Percentiles rank a stretch among this genome's conserved stretches.
Evolutionary conservation across 2,329 filamentous ascomycete species (phyloP).

Genomic region (Pseudocercospora fijiensis): DNA sequence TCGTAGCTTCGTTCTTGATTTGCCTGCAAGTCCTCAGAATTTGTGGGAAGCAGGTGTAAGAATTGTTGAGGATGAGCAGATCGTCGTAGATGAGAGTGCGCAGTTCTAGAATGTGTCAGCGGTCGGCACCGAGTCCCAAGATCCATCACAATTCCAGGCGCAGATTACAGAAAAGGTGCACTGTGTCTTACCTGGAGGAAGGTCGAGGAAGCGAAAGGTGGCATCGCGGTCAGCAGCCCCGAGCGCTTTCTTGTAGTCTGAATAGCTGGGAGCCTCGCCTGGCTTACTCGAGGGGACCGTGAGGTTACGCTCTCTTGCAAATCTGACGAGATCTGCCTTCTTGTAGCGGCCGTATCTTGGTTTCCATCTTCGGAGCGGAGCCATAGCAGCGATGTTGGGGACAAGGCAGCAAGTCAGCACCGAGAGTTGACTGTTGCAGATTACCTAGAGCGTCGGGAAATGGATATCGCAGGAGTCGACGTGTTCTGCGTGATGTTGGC

Average conservation of each 20-base stretch:
- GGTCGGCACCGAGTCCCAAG: background rate
- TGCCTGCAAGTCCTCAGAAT: constrained; percentile 43
- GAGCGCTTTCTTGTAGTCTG: constrained; percentile 16
- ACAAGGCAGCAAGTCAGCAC: background rate
- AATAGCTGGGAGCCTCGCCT: background rate
- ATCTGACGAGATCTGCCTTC: constrained; percentile 17
- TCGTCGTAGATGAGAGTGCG: constrained; percentile 17
- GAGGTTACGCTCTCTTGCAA: constrained; percentile 14
- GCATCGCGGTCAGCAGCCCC: constrained; percentile 12
- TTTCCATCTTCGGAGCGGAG: background rate
- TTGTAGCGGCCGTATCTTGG: constrained; percentile 15
- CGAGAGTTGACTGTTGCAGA: background rate
- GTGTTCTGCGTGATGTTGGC: background rate
- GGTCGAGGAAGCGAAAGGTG: constrained; percentile 19
- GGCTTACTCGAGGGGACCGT: background rate
- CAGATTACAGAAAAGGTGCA: too few species aligned
- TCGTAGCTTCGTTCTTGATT: constrained; percentile 42
- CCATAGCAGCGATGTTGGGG: background rate
- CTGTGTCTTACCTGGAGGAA: constrained; percentile 7
- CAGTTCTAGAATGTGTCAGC: constrained; percentile 9
- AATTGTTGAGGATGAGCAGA: constrained; percentile 13
- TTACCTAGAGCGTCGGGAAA: background rate
- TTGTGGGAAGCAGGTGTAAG: constrained; percentile 39
- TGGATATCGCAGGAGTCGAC: too few species aligned
- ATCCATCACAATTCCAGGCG: too few species aligned